Base-by-base conservation (phyloP, 345 rosid species). In the Populus alba region DNA sequence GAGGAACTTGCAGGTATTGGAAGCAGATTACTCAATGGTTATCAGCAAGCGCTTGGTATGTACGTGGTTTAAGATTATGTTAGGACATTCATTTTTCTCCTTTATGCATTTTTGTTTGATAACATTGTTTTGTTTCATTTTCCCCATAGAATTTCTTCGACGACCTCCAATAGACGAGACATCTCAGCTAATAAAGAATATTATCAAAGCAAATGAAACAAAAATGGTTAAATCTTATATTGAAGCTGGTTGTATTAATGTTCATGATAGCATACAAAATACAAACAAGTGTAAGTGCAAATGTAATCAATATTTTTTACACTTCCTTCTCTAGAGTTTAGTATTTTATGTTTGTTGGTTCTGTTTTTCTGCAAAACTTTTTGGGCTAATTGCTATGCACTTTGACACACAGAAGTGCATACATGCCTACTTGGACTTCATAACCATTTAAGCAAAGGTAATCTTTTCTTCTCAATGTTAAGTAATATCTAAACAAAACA, bases 181-280 rank as follows among this genome's bases (percentile, higher is more conserved):
- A 23, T 91, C 98, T 25, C 83, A 82, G 77, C 67, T 91, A 84
- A 79, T 91, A 17, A 77, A 80, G 39, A 91, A 80, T 29, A 82
- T 94, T 68, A 68, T 91, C 25, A 86, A 86, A 82, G 83, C 87
- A 5, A 92, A 89, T 80, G 92, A 92, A 79, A 90, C 94, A 59
- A 84, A 70, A 80, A 81, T 91, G 83, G 77, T 91, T 55, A 79
- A 85, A 79, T 90, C 90, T 23, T 94, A 92, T 71, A 61, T 91
- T 53, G 87, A 83, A 81, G 85, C 88, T 47, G 94, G 95, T 43
- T 86, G 94, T 81, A 66, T 81, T 33, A 84, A 85, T 68, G 73
- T 67, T 31, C 81, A 83, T 71, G 94, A 84, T 62, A 81, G 80
- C 16, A 80, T 85, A n/a, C 87, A 86, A 68, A 86, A 81, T 81